Evolutionary conservation across 75 land plant species (phyloP).

Genomic region (Pinus tabuliformis): DNA sequence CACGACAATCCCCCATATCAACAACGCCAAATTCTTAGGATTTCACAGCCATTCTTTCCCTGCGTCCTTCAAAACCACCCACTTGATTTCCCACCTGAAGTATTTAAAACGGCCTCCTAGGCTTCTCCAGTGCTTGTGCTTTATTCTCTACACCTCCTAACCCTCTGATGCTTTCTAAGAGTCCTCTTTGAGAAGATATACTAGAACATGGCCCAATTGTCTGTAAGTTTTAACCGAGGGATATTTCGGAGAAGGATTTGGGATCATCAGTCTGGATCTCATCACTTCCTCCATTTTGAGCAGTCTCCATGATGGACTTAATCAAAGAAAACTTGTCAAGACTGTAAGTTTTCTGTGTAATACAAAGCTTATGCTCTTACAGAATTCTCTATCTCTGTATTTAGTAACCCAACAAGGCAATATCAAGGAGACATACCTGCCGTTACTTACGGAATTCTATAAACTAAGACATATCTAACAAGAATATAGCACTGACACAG

Average conservation of each 20-base stretch:
- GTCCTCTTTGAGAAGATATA: background rate
- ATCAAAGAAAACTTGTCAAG: background rate
- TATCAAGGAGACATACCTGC: too few species aligned
- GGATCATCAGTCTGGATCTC: background rate
- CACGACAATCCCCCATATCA: slow-evolving; percentile 63
- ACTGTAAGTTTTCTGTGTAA: background rate
- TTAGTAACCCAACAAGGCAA: background rate
- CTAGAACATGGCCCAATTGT: background rate
- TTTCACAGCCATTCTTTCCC: slow-evolving; percentile 62
- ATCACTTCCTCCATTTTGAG: background rate
- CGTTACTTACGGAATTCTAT: too few species aligned
- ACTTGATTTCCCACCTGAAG: slow-evolving; percentile 40
- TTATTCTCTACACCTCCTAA: background rate
- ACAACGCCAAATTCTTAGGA: slow-evolving; percentile 68
- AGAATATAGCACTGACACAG: too few species aligned
- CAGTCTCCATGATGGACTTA: background rate
- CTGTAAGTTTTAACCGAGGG: background rate
- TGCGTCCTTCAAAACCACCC: slow-evolving; percentile 32
- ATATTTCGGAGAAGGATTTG: background rate
- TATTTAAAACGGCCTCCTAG: background rate
- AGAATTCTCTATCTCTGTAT: background rate
- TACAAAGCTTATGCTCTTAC: background rate
- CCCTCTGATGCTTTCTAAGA: background rate
- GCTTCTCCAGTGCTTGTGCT: background rate
- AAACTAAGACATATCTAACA: too few species aligned